Evolutionary conservation across 768 basidiomycete genomes (phyloP).

Genomic region (Boletus pseudopeckii): DNA sequence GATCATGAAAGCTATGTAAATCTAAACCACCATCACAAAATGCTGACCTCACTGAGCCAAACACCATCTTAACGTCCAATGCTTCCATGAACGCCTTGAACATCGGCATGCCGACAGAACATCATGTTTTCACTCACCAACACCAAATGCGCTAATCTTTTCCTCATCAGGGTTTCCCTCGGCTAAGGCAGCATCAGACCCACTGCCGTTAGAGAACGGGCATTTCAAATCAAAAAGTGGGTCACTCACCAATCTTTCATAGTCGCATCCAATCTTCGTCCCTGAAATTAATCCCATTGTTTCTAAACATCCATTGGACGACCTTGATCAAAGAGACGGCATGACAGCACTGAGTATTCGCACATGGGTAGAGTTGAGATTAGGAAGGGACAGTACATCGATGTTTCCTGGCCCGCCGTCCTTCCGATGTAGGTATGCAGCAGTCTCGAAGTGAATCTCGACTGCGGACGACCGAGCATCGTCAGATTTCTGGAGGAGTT

Average conservation of each 20-base stretch:
- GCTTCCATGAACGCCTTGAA: too few species aligned
- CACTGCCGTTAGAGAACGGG: neutral
- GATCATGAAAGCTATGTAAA: too few species aligned
- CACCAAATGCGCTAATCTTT: slow-evolving; percentile 27
- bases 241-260: slow-evolving; percentile 14
- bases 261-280: slow-evolving; percentile 11
- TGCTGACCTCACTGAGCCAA: too few species aligned
- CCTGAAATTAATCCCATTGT: neutral
- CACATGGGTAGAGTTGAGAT: slow-evolving; percentile 64
- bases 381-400: slow-evolving; percentile 40
- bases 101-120: too few species aligned
- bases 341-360: neutral
- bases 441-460: slow-evolving; percentile 78
- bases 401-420: slow-evolving; percentile 3
- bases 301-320: neutral
- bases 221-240: neutral
- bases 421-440: slow-evolving; percentile 38
- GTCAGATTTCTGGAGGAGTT: slow-evolving; percentile 94
- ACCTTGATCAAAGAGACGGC: neutral
- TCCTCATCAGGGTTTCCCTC: slow-evolving; percentile 27
- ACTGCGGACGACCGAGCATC: slow-evolving; percentile 77
- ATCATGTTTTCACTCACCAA: slow-evolving; percentile 9
- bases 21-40: too few species aligned
- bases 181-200: neutral
- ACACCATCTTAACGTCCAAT: too few species aligned